phyloP scores from a whole-genome alignment of 2,329 filamentous ascomycete species.

The Colletotrichum filicis region DNA sequence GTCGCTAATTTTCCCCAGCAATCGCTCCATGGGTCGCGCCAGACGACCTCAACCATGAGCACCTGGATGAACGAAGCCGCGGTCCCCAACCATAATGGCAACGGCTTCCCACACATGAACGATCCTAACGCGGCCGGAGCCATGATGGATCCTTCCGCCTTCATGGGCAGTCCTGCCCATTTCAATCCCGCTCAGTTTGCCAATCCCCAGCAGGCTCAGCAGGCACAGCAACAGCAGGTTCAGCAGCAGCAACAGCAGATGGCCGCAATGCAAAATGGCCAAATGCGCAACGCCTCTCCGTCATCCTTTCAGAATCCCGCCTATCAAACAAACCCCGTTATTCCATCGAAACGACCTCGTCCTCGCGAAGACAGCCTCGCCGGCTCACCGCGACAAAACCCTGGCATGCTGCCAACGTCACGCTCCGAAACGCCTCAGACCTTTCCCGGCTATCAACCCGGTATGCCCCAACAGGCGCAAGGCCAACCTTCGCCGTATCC shows the following conservation, averaged over 20 bases:
- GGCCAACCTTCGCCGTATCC: conserved; percentile 78
- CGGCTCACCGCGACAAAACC: conserved; percentile 81
- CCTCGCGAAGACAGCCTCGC: conserved; percentile 86
- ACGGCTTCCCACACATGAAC: conserved; percentile 73
- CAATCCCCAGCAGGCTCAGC: conserved; percentile 56
- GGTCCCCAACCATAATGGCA: conserved; percentile 77
- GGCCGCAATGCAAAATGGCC: conserved; percentile 81
- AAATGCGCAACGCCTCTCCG: conserved; percentile 84
- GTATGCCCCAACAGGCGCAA: conserved; percentile 70
- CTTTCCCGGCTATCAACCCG: conserved; percentile 77
- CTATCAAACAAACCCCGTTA: conserved; percentile 86
- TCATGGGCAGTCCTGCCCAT: conserved; percentile 69
- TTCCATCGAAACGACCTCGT: conserved; percentile 89
- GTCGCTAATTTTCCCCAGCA: conserved; percentile 58
- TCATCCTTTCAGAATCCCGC: conserved; percentile 77
- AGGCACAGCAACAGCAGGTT: conserved; percentile 36
- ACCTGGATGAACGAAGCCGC: conserved; percentile 78
- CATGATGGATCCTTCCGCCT: conserved; percentile 75
- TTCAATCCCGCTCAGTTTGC: conserved; percentile 68
- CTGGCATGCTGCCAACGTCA: conserved; percentile 80
- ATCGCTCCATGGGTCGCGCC: conserved; percentile 58
- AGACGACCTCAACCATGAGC: conserved; percentile 70
- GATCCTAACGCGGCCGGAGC: conserved; percentile 65
- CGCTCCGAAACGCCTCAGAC: conserved; percentile 94
- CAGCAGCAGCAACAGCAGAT: conserved; percentile 56